phyloP scores from a whole-genome alignment of 2,329 filamentous ascomycete species.

The Scedosporium aurantiacum region DNA sequence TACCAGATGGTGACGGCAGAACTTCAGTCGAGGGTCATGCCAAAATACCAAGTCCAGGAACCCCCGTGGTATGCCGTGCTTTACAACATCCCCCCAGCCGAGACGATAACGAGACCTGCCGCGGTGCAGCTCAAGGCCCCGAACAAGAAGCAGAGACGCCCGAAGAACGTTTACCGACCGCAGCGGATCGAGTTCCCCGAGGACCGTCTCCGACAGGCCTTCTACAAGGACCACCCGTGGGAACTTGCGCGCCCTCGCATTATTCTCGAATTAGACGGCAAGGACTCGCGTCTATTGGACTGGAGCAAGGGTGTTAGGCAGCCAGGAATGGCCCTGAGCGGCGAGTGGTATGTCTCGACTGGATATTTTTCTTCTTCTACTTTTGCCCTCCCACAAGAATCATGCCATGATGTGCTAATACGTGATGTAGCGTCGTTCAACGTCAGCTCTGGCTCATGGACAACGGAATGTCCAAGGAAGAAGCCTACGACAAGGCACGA shows the following conservation, averaged over 20 bases:
- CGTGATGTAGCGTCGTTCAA: constrained; percentile 65
- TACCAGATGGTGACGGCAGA: constrained; percentile 33
- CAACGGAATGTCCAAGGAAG: constrained; percentile 44
- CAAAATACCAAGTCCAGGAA: constrained; percentile 19
- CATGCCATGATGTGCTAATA: not conserved
- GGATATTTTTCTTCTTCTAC: too few species aligned
- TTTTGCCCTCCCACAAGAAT: not conserved
- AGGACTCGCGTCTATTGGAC: constrained; percentile 63
- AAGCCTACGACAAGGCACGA: constrained; percentile 78
- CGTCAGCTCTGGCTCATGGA: constrained; percentile 80
- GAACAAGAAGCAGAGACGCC: constrained; percentile 38
- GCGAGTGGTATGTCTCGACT: constrained; percentile 59
- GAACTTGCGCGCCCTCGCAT: constrained; percentile 82
- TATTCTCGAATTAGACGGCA: constrained; percentile 75
- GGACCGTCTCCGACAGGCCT: constrained; percentile 66
- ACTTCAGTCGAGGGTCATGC: constrained; percentile 29
- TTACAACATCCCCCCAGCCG: constrained; percentile 43
- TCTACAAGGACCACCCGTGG: constrained; percentile 95
- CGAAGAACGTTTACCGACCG: constrained; percentile 71
- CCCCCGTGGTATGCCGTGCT: constrained; percentile 42
- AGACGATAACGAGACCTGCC: constrained; percentile 43
- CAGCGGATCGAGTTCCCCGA: constrained; percentile 70
- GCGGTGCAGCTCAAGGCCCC: constrained; percentile 32
- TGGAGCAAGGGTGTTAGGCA: constrained; percentile 71
- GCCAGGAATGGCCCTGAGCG: constrained; percentile 63